phyloP scores from a whole-genome alignment of 2,329 filamentous ascomycete genomes.

The Lachnellula willkommii region DNA sequence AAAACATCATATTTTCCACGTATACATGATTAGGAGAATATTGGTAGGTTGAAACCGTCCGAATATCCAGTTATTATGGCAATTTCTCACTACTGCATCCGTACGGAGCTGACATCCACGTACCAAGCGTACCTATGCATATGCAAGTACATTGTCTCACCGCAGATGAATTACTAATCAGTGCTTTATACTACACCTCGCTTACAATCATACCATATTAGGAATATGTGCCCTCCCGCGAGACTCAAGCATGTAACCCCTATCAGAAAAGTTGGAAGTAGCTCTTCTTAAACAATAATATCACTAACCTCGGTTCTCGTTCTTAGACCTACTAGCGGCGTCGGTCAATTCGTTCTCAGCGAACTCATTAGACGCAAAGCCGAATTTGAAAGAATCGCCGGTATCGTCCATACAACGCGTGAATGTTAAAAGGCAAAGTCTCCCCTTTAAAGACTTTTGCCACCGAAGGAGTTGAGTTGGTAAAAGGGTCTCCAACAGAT shows the following conservation, averaged over 20 bases:
- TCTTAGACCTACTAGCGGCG: conserved; percentile 2
- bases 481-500: conserved; percentile 1
- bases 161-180: background rate
- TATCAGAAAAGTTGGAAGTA: too few relatives aligned
- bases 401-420: conserved; percentile 1
- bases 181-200: background rate
- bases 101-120: too few relatives aligned
- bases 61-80: too few relatives aligned
- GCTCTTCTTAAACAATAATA: background rate
- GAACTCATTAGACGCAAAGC: conserved; percentile 4
- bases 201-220: background rate
- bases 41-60: too few relatives aligned
- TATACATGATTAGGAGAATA: too few relatives aligned
- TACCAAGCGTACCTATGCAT: too few relatives aligned
- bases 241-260: background rate
- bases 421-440: background rate
- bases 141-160: background rate
- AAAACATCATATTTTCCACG: too few relatives aligned
- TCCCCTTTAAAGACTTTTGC: background rate
- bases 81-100: too few relatives aligned
- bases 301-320: conserved; percentile 3
- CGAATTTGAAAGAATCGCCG: conserved; percentile 3
- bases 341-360: conserved; percentile 4
- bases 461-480: background rate
- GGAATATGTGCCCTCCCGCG: background rate